Evolutionary conservation across 176 grass and related monocot genomes (phyloP).

Genomic region (Secale cereale): DNA sequence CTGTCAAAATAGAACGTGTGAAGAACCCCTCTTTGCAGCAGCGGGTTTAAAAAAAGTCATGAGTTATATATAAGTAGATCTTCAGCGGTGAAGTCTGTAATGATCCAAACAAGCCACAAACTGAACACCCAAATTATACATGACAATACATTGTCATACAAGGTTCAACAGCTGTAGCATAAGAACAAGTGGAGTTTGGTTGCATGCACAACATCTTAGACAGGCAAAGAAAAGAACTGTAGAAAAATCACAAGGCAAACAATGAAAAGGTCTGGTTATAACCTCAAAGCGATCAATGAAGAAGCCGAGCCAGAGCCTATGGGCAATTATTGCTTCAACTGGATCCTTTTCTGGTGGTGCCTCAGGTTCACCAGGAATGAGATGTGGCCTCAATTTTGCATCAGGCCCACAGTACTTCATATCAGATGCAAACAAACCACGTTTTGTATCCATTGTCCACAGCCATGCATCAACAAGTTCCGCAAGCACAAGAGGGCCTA

Average conservation of each 20-base stretch:
- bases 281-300: conserved; percentile 99
- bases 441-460: conserved; percentile 99
- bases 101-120: background rate
- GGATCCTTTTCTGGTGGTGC: conserved; percentile 81
- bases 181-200: background rate
- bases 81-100: background rate
- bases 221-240: background rate
- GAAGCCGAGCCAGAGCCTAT: conserved; percentile 97
- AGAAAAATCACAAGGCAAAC: conserved; percentile 30
- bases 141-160: background rate
- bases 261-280: conserved; percentile 37
- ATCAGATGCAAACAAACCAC: conserved; percentile 93
- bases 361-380: conserved; percentile 93
- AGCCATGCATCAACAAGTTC: conserved; percentile 99
- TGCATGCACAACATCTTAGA: background rate
- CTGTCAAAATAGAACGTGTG: background rate
- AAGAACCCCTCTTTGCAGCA: background rate
- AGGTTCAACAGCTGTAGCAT: background rate
- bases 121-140: background rate
- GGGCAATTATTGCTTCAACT: conserved; percentile 90
- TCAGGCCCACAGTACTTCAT: conserved; percentile 93
- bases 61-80: background rate
- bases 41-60: background rate
- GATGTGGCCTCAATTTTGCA: conserved; percentile 96
- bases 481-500: conserved; percentile 87